Conservation (phyloP, 768 basidiomycete genomes). For the Gloeostereum incarnatum region DNA sequence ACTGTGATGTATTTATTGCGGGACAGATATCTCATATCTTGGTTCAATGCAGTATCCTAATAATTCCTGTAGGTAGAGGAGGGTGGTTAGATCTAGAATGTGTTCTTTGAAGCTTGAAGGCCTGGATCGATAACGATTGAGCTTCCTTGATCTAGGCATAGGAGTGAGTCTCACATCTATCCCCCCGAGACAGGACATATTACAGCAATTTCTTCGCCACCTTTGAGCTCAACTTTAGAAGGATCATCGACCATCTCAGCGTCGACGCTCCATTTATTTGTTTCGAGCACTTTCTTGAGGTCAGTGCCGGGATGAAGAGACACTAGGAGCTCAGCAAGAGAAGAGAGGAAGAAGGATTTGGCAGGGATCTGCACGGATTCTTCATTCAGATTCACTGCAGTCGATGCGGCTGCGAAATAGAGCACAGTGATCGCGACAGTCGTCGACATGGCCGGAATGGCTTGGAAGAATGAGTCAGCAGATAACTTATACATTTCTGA, state of each 20-base stretch:
- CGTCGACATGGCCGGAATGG: not conserved
- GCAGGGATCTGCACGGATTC: constrained; percentile 44
- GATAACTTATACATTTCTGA: no score
- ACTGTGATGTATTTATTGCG: no score
- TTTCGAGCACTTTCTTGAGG: constrained; percentile 44
- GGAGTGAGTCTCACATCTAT: constrained; percentile 18
- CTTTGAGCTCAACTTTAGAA: constrained; percentile 35
- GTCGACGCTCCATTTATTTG: constrained; percentile 72
- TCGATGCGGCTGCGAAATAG: constrained; percentile 60
- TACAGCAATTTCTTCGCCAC: constrained; percentile 72
- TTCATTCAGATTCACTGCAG: constrained; percentile 48
- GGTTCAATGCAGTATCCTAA: no score
- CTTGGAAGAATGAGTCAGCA: no score
- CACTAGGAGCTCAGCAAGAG: constrained; percentile 40
- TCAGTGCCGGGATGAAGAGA: constrained; percentile 41
- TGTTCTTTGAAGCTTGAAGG: no score
- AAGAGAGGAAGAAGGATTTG: constrained; percentile 36
- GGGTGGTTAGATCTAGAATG: no score
- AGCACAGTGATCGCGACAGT: constrained; percentile 31
- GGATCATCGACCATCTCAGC: constrained; percentile 70
- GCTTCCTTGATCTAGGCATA: no score
- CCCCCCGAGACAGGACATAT: constrained; percentile 83
- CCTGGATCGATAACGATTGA: no score
- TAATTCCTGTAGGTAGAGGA: no score
- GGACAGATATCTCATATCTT: no score